phyloP scores from a whole-genome alignment of 192 early-diverging fungal genomes.

The Jimgerdemannia lactiflua region DNA sequence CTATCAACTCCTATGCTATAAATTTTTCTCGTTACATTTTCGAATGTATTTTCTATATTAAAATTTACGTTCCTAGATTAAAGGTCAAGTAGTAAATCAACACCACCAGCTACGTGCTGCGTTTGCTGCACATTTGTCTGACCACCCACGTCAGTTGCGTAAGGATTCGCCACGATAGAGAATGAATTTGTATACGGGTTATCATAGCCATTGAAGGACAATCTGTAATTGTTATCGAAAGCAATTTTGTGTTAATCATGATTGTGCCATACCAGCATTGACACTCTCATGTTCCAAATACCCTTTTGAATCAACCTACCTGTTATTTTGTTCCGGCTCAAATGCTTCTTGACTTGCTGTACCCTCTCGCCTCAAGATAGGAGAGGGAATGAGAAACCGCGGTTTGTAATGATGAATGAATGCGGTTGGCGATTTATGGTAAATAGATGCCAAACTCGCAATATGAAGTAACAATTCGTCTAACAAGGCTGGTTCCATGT shows the following conservation, averaged over 20 bases:
- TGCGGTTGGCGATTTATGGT: conserved; percentile 85
- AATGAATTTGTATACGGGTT: conserved; percentile 9
- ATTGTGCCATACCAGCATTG: background rate
- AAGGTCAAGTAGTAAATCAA: conserved; percentile 19
- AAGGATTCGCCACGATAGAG: conserved; percentile 18
- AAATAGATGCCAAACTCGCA: conserved; percentile 84
- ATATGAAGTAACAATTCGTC: conserved; percentile 89
- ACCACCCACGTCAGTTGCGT: conserved; percentile 26
- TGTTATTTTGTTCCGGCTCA: conserved; percentile 5
- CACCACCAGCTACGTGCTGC: conserved; percentile 14
- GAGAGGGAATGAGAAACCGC: conserved; percentile 46
- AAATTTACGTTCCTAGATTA: background rate
- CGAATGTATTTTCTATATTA: no score
- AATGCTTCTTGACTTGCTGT: conserved; percentile 4
- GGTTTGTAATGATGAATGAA: conserved; percentile 75
- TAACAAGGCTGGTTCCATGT: conserved; percentile 78
- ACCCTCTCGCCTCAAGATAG: conserved; percentile 36
- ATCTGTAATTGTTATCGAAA: conserved; percentile 5
- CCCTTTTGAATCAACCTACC: conserved; percentile 1
- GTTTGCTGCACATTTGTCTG: conserved; percentile 3
- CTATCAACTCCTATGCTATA: no score
- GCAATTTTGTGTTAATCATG: background rate
- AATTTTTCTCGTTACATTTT: no score
- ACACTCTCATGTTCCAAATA: conserved; percentile 4
- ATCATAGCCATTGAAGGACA: conserved; percentile 22